These are phyloP conservation scores for Panaeolus cyanescens DNA, from an alignment of 768 basidiomycete genomes.

Conservation along the genomic window DNA sequence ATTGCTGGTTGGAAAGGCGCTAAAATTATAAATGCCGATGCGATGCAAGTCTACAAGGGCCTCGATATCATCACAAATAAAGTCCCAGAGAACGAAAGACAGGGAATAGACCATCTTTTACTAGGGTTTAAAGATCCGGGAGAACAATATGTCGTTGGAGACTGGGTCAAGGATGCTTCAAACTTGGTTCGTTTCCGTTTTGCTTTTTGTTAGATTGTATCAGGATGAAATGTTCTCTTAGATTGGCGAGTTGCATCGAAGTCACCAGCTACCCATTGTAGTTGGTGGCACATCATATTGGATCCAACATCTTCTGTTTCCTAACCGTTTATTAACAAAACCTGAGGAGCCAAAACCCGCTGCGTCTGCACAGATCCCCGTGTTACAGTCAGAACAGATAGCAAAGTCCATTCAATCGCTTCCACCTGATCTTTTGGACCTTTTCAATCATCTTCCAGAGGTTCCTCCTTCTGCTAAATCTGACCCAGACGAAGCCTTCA, in stretches of 20 bases:
- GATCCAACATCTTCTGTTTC: conserved; percentile 95
- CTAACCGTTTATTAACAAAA: conserved; percentile 59
- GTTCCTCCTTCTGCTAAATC: conserved; percentile 56
- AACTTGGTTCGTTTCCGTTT: conserved; percentile 66
- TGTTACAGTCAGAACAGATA: conserved; percentile 37
- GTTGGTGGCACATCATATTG: conserved; percentile 98
- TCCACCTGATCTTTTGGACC: conserved; percentile 43
- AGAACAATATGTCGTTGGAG: conserved; percentile 82
- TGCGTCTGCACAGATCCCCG: conserved; percentile 6
- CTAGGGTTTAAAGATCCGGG: conserved; percentile 88
- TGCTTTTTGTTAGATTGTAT: background rate
- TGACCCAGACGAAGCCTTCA: conserved; percentile 55
- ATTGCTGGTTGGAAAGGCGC: conserved; percentile 56
- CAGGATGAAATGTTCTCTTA: conserved; percentile 27
- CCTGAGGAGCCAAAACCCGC: conserved; percentile 10
- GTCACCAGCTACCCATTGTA: conserved; percentile 76
- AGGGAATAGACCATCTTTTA: conserved; percentile 84
- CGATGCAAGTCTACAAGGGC: conserved; percentile 95
- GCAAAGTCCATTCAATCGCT: conserved; percentile 43
- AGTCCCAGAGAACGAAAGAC: conserved; percentile 71
- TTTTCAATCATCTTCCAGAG: conserved; percentile 62
- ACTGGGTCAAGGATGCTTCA: conserved; percentile 87
- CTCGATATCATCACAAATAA: conserved; percentile 96
- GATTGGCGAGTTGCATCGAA: conserved; percentile 74
- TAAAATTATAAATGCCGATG: conserved; percentile 91